Evolutionary conservation across 805 yeast species (phyloP).

Genomic region (Priceomyces haplophilus): DNA sequence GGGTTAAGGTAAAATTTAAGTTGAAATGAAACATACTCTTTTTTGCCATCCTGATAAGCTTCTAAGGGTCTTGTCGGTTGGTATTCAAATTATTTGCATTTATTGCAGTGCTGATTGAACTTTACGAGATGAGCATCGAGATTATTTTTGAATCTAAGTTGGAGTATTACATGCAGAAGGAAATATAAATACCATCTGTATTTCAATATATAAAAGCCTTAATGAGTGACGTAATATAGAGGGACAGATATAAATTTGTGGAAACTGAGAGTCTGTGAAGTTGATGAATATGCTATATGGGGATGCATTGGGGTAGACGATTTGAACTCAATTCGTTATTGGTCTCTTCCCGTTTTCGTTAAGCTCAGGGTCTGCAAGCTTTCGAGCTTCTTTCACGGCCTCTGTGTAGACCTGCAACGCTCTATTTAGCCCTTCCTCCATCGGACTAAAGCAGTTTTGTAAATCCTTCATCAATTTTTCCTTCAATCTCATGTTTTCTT

Average conservation of each 20-base stretch:
- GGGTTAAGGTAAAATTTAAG: no score
- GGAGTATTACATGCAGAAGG: no score
- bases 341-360: slow-evolving; percentile 38
- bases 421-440: slow-evolving; percentile 29
- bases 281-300: neutral
- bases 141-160: no score
- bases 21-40: slow-evolving; percentile 28
- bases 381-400: slow-evolving; percentile 21
- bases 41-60: slow-evolving; percentile 35
- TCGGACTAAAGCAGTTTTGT: slow-evolving; percentile 28
- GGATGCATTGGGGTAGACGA: no score
- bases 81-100: neutral
- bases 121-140: slow-evolving; percentile 1
- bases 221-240: no score
- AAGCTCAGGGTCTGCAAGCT: slow-evolving; percentile 9
- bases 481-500: slow-evolving; percentile 27
- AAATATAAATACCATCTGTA: no score
- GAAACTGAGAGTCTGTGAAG: no score
- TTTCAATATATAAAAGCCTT: no score
- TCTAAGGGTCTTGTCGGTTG: no score
- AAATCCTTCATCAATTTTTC: slow-evolving; percentile 35
- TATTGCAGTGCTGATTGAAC: no score
- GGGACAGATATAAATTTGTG: no score
- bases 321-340: slow-evolving; percentile 8
- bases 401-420: slow-evolving; percentile 35